Conservation (phyloP, 306 rosid species). For the Rosa multiflora region DNA sequence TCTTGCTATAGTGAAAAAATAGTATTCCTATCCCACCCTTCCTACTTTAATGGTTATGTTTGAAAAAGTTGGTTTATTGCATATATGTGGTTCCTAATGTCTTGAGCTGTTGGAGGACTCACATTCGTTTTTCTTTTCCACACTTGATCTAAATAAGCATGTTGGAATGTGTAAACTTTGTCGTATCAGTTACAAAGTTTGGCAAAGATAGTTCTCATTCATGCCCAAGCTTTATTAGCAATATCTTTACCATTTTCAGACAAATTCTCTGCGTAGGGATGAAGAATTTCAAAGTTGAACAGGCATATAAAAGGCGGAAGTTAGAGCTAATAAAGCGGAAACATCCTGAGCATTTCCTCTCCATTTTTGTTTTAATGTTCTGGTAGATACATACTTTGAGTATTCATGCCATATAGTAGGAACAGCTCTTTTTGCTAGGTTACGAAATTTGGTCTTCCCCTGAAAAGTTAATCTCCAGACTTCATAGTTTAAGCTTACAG, state of each 20-base stretch:
- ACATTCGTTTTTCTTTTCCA: neutral
- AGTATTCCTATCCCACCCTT: neutral
- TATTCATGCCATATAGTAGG: neutral
- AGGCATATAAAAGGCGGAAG: neutral
- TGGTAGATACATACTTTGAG: neutral
- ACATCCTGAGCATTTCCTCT: neutral
- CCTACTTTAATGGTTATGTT: neutral
- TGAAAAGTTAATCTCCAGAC: neutral
- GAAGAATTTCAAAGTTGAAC: neutral
- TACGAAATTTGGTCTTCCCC: neutral
- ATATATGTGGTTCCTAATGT: neutral
- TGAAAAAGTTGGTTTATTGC: neutral
- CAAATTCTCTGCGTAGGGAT: neutral
- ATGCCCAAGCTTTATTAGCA: neutral
- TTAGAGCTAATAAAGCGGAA: neutral
- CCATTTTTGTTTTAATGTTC: neutral
- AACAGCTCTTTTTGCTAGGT: neutral
- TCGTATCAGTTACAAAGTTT: neutral
- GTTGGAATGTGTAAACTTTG: neutral
- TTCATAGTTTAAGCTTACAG: neutral
- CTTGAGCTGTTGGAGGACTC: neutral
- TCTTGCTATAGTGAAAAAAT: constrained; percentile 11
- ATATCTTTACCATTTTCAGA: neutral
- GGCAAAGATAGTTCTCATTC: neutral
- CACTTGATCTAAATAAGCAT: neutral